phyloP scores from a whole-genome alignment of 208 protist genomes.

The Trypanosoma caninum region DNA sequence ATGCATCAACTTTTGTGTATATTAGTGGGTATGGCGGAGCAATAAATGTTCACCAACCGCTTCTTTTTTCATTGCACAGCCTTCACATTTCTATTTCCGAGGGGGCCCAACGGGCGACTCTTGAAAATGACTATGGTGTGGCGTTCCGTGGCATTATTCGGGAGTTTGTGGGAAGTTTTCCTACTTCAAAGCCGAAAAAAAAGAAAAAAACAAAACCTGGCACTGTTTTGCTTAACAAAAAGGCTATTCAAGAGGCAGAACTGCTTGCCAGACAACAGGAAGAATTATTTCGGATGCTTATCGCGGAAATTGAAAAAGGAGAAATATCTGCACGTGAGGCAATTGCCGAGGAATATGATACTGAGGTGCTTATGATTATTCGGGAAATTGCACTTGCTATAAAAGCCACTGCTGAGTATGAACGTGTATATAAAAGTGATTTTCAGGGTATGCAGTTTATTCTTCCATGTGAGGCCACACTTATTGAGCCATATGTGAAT shows the following conservation, averaged over 20 bases:
- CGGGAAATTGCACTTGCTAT: conserved; percentile 58
- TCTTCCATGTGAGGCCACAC: conserved; percentile 49
- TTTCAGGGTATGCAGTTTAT: conserved; percentile 45
- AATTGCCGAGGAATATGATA: conserved; percentile 55
- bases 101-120: conserved; percentile 35
- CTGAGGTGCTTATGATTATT: conserved; percentile 49
- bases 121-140: conserved; percentile 40
- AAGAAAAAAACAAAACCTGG: conserved; percentile 28
- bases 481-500: conserved; percentile 71
- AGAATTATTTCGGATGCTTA: conserved; percentile 33
- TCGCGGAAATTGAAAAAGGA: conserved; percentile 57
- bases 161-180: conserved; percentile 30
- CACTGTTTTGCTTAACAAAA: conserved; percentile 32
- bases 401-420: conserved; percentile 55
- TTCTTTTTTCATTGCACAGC: conserved; percentile 46
- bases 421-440: conserved; percentile 51
- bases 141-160: conserved; percentile 33
- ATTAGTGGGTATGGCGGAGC: conserved; percentile 82
- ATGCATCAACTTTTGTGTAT: conserved; percentile 76
- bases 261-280: conserved; percentile 53
- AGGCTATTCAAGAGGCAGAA: conserved; percentile 51
- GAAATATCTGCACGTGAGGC: conserved; percentile 34
- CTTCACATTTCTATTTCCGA: conserved; percentile 68
- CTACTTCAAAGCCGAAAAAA: conserved; percentile 40
- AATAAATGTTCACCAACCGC: conserved; percentile 66